Evolutionary conservation across 352 stramenopile genomes (phyloP), one percentile per base, ranked within the genome.

Genomic region (Globisporangium radiosum): DNA sequence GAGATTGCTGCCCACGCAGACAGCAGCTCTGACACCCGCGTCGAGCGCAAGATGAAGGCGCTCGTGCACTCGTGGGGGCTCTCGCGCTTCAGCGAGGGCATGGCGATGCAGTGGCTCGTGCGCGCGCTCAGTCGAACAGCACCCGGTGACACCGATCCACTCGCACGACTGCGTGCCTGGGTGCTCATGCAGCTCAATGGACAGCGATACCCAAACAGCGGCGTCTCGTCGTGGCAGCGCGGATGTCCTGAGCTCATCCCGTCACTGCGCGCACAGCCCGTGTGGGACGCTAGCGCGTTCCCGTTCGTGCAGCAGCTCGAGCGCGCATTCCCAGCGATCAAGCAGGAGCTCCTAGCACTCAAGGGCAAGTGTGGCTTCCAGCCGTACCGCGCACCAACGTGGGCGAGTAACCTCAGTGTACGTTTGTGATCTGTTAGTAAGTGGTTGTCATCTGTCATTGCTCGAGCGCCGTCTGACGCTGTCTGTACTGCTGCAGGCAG

Each of bases 311-410:
- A 57, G 38, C 56, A 15, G 2, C 78, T 91, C 8, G 78, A 90
- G 63, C 59, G 47, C 14, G 75, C 78, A 51, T 86, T 80, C 54
- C 52, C 63, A 0, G 62, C 72, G 5, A 90, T 93, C 57, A 78
- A 78, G 33, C 45, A 71, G 3, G 86, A 93, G 68, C 69, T 95
- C 9, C 57, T 90, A 37, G 61, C 68, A 54, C 66, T 90, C 10
- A 72, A 69, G 52, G 52, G 58, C 19, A 62, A 69, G 52, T 63
- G 68, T 2, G 75, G 64, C 5, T 94, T 95, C 62, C 86, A 93
- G 60, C 84, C 78, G 11, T 95, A 95, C 50, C 70, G 81, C 38
- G 82, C 82, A 8, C 86, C 86, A 8, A 72, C 76, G 1, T 93
- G 80, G 84, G 80, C 78, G 3, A 88, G 78, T 50, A 64, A 81